Conservation (phyloP, 257 asterid genomes). For the Coffea canephora region DNA sequence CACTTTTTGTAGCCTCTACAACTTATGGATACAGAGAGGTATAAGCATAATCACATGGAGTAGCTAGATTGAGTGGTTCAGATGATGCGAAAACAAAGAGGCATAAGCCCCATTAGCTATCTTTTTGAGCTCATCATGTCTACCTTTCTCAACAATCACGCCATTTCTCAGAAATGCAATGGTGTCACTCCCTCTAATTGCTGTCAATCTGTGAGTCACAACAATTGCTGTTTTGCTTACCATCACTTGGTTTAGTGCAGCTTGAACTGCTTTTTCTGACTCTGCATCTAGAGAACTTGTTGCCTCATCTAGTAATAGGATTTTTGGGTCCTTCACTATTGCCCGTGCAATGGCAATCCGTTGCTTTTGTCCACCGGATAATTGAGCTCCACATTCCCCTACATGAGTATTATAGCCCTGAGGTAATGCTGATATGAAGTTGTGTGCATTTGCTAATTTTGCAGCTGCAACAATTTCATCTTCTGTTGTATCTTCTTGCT, state of each 20-base stretch:
- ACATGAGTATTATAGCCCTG: conserved; percentile 19
- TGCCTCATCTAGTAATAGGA: conserved; percentile 33
- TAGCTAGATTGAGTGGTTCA: not conserved
- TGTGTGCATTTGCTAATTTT: conserved; percentile 42
- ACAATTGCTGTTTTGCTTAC: conserved; percentile 16
- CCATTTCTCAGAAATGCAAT: conserved; percentile 23
- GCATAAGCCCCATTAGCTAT: conserved; percentile 22
- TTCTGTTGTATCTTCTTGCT: conserved; percentile 26
- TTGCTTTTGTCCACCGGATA: conserved; percentile 36
- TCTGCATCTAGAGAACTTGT: conserved; percentile 32
- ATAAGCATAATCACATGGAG: not conserved
- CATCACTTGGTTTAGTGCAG: conserved; percentile 17
- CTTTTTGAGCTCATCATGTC: conserved; percentile 17
- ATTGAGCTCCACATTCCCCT: conserved; percentile 24
- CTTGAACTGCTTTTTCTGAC: conserved; percentile 18
- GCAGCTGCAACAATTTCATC: conserved; percentile 43
- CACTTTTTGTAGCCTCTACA: too few relatives aligned
- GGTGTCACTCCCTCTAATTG: conserved; percentile 19
- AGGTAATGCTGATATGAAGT: conserved; percentile 31
- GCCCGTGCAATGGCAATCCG: conserved; percentile 34
- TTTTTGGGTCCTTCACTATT: conserved; percentile 20
- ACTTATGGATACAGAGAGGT: too few relatives aligned
- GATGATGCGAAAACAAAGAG: conserved; percentile 9
- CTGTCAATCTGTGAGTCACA: conserved; percentile 14
- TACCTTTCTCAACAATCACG: conserved; percentile 21